Base-by-base conservation (phyloP, 2,329 filamentous ascomycete species). In the Phialemonium atrogriseum region DNA sequence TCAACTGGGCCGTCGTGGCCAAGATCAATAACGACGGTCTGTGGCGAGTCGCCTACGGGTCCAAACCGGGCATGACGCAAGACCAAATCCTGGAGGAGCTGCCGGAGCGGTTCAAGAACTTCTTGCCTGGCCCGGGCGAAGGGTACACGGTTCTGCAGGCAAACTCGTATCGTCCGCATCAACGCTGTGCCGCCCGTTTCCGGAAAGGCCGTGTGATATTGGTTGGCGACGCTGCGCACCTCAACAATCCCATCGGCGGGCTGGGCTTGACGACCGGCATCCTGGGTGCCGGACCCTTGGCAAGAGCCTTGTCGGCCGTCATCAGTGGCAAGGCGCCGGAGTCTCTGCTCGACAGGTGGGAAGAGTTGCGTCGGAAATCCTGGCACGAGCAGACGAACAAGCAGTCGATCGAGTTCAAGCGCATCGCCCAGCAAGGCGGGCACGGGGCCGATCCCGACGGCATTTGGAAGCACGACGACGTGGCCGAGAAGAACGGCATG, bases 41-140 rank as follows among this genome's bases (percentile, higher is more conserved):
- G 10, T 70, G 63, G 56, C 59, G 66, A 17, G 62, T 71, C n/a
- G 61, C 64, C 1, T 71, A 70, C 35, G 64, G 62, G 24, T 66
- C 70, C 40, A 47, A 50, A 3, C 54, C 54, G 0, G 55, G 52
- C 3, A 52, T 70, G 7, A 55, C 51, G 0, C 48, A 44, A 5
- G 62, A 67, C 18, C 56, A 70, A 43, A 49, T 66, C 12, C 42
- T 59, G 21, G 52, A 54, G 13, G 52, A 62, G 10, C 63, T 63
- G 35, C 62, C 64, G 3, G 44, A 45, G 30, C 62, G 62, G 27
- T 70, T 25, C 38, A 54, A 62, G 34, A n/a, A 54, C 16, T 64
- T 71, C 27, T 50, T 70, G 0, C 66, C 66, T 0, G 66, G 66
- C 0, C 10, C 10, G 25, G 14, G 14, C 10, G 25, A 27, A 5